Evolutionary conservation across 139 green algal species (phyloP), one percentile per base, ranked within the genome.

Genomic region (Monoraphidium neglectum): DNA sequence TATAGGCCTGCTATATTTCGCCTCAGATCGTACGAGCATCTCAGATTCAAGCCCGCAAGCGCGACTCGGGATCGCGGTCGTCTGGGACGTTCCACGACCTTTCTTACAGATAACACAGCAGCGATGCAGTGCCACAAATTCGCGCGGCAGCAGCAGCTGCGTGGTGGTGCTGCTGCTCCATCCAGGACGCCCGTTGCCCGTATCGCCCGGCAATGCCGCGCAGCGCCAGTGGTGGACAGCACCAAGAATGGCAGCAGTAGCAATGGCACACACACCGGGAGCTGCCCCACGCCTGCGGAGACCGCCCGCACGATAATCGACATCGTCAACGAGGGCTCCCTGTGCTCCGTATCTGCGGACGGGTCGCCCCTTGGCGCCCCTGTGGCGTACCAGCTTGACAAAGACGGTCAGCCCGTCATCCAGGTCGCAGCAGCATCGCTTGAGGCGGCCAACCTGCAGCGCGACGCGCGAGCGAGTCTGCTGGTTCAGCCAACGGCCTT

Each of bases 401-500:
- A 79, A 26, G 75, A 86, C 15, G 94, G 94, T 24, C 79, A 84
- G 32, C 80, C 92, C 10, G 77, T 95, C 26, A 77, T 98, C 32
- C 78, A 85, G 21, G 77, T 98, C 47, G 80, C 88, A 8, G 43
- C 69, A 23, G 81, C 88, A 49, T 84, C 87, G 4, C 77, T 94
- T 30, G 92, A 97, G 65, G 94, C 90, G 26, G 70, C 69, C 30
- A 95, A 97, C 82, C 60, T 98, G 21, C 47, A 67, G 21, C 54
- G 65, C 30, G 83, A 88, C 71, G 54, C 84, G 1, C 61, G 78
- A 3, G 95, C 89, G 78, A 93, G 83, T 64, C 85, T 98, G 49
- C 92, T 94, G 82, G 88, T 97, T 37, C 92, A 98, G 80, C 86
- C 94, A 6, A 76, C 74, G 4, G 76, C 88, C 49, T 77, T 85